Percentiles rank a stretch among this genome's conserved stretches.
Conservation (phyloP, 2,329 filamentous ascomycete genomes). For the Phyllosticta citribraziliensis region DNA sequence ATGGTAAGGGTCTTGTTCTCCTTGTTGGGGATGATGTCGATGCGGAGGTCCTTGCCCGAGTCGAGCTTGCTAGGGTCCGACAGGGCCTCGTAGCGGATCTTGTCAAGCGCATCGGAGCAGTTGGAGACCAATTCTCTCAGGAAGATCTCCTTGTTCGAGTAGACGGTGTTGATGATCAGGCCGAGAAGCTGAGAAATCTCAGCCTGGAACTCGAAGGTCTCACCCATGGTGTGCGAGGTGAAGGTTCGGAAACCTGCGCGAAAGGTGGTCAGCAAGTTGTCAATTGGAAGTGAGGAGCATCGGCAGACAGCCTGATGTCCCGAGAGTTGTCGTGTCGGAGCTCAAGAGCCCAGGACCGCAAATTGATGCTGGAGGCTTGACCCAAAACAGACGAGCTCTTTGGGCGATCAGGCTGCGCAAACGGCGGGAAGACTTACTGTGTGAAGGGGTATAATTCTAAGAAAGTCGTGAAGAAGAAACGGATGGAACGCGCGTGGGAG, state of each 20-base stretch:
- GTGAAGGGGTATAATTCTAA: constrained; percentile 8
- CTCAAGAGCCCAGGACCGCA: not conserved
- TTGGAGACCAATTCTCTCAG: constrained; percentile 97
- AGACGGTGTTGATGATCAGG: constrained; percentile 99
- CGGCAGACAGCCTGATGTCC: not conserved
- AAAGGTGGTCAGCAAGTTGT: not conserved
- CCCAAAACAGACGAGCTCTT: not conserved
- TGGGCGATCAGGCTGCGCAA: not conserved
- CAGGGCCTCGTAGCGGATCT: constrained; percentile 97
- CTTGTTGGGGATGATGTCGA: constrained; percentile 98
- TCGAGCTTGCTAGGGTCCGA: constrained; percentile 97
- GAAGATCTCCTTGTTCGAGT: constrained; percentile 99
- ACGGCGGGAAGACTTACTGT: constrained; percentile 7
- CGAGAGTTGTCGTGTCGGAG: too few species aligned
- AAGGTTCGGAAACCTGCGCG: constrained; percentile 2
- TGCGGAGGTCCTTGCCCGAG: constrained; percentile 91
- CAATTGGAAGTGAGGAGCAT: not conserved
- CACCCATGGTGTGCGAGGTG: constrained; percentile 24
- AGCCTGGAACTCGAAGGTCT: constrained; percentile 99
- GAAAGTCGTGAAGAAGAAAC: constrained; percentile 4
- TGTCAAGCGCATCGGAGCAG: constrained; percentile 97
- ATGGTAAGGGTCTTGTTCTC: constrained; percentile 96
- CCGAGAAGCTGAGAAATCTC: constrained; percentile 99
- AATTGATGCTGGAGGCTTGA: not conserved
- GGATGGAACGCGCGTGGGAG: not conserved